Evolutionary conservation across 352 stramenopile species (phyloP), one percentile per base, ranked within the genome.

Genomic region (Pythium brachiatum): DNA sequence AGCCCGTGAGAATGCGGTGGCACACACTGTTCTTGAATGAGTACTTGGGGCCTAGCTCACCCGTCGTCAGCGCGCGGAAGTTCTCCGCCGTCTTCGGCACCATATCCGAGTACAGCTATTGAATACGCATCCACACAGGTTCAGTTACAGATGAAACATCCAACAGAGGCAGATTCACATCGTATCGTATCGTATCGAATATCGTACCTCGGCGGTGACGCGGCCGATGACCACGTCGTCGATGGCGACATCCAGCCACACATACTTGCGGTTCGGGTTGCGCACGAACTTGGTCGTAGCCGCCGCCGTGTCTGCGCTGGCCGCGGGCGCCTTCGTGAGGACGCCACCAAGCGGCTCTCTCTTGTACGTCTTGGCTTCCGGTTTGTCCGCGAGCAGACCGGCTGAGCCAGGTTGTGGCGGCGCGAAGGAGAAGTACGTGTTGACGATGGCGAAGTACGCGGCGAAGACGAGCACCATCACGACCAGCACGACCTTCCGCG

Each of bases 31-130:
- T 97, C 72, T 99, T 99, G 85, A 97, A 99, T 69, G 96, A 81
- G 23, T 98, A 86, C 26, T 96, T 85, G 7, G 76, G 64, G 12
- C 94, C 95, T 38, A 96, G 96, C 69, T 99, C 97, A 47, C 96
- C 97, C 20, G 96, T 99, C 73, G 95, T 99, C 15, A 99, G 71
- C 43, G 68, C 77, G 43, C 92, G 78, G 67, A 99, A 99, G 78
- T 99, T 99, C 64, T 99, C 96, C 7, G 90, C 97, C 15, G 98
- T 99, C 74, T 99, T 99, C 7, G 97, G 97, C 34, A 97, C 95
- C 41, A 98, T 76, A 58, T 99, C 94, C 2, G 86, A 83, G 73
- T 97, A 99, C 21, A 99, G 64, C 71, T 93, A 62, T 39, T 32
- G 59, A n/a, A n/a, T n/a, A 34, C 29, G 29, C 29, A 34, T 34